These are phyloP conservation scores for Raffaelea deltoideospora DNA, from an alignment of 2,329 filamentous ascomycete species.

Conservation along the genomic window DNA sequence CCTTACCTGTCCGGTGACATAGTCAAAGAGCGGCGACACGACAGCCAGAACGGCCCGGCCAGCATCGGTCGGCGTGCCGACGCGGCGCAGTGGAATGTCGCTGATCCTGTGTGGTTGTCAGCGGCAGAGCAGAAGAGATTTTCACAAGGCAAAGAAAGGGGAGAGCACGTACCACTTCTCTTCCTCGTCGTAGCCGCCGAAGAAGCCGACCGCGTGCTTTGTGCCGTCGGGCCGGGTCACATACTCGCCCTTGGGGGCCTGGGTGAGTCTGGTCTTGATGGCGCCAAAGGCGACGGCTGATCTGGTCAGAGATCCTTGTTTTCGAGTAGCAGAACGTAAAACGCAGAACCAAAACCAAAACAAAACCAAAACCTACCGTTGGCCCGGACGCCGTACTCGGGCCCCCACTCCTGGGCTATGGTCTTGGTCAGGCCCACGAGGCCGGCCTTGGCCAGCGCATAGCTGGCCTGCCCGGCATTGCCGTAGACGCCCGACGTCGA, in stretches of 20 bases:
- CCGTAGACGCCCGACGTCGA: neutral
- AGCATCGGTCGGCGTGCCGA: neutral
- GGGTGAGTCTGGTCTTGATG: neutral
- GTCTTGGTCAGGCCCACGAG: constrained; percentile 1
- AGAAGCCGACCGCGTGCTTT: constrained; percentile 1
- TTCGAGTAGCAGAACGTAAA: neutral
- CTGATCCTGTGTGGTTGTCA: neutral
- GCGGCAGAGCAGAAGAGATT: no score
- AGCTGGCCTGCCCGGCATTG: neutral
- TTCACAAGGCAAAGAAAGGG: no score
- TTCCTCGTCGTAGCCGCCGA: constrained; percentile 2
- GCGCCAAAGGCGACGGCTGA: neutral
- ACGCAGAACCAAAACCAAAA: no score
- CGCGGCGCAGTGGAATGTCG: neutral
- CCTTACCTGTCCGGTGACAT: neutral
- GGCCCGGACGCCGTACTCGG: neutral
- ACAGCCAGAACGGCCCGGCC: neutral
- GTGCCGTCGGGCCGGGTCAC: neutral
- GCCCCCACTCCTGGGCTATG: neutral
- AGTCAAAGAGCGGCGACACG: neutral
- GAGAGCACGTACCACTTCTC: constrained; percentile 2
- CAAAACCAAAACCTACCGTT: no score
- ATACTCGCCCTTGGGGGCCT: constrained; percentile 1
- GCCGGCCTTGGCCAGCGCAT: neutral
- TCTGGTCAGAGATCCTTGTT: neutral